Conservation (phyloP, 1,284 basidiomycete species). For the Irpex lacteus region DNA sequence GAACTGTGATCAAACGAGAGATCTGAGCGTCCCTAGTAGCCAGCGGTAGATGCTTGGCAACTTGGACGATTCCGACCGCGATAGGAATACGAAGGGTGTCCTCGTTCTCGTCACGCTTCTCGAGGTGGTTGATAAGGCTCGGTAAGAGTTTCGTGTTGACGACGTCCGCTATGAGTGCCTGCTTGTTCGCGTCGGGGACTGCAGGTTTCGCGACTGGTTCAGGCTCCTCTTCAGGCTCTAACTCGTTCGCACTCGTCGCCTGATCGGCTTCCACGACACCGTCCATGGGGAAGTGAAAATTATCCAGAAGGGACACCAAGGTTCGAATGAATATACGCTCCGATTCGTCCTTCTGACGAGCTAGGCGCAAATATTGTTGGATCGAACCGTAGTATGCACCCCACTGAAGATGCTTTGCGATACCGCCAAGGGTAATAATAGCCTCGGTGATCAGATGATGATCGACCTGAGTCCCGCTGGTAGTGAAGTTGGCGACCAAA, state of each 20-base stretch:
- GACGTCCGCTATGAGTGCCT: conserved; percentile 62
- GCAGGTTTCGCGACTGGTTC: conserved; percentile 17
- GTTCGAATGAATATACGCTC: conserved; percentile 87
- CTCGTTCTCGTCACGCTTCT: conserved; percentile 82
- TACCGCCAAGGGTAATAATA: conserved; percentile 72
- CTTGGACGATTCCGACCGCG: conserved; percentile 83
- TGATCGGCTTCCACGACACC: conserved; percentile 35
- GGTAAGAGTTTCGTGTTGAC: conserved; percentile 80
- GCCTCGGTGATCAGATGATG: conserved; percentile 94
- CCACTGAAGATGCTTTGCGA: conserved; percentile 81
- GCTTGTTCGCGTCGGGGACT: conserved; percentile 23
- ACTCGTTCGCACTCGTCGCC: conserved; percentile 27
- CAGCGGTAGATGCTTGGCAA: conserved; percentile 82
- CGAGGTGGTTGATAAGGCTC: conserved; percentile 72
- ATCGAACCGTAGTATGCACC: conserved; percentile 81
- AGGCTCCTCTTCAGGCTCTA: conserved; percentile 27
- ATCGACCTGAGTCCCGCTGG: conserved; percentile 70
- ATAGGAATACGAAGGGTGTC: conserved; percentile 87
- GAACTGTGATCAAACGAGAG: conserved; percentile 75
- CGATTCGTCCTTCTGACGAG: conserved; percentile 68
- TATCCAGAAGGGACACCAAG: conserved; percentile 84
- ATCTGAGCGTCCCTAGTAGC: conserved; percentile 71
- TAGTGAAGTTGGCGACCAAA: conserved; percentile 81
- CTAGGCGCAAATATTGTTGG: conserved; percentile 79
- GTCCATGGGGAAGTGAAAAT: conserved; percentile 89